Base-by-base conservation (phyloP, 2,329 filamentous ascomycete species). In the Aspergillus luchuensis region DNA sequence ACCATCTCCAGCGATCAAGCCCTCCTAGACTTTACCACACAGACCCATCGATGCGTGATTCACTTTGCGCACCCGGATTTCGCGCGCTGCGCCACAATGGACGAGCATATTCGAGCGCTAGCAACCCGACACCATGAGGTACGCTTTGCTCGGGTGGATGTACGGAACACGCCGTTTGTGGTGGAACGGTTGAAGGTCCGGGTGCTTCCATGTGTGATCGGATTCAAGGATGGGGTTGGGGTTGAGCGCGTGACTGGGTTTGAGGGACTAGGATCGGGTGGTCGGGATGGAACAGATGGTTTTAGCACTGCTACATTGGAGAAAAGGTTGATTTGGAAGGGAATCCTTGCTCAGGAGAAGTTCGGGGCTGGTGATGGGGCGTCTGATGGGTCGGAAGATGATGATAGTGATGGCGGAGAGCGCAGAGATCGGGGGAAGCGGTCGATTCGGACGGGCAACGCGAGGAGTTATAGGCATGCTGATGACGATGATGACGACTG, bases 61-160 rank as follows among this genome's bases (percentile, higher is more conserved):
- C 86, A 89, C 70, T 89, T 89, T 72, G 85, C 83, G 71, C 87
- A 88, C 69, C 80, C 85, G 2, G 86, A 88, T 68, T 89, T 89
- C 72, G 79, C 82, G 19, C 82, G 86, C 57, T 89, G 86, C 73
- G 75, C 77, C 10, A 81, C 85, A 57, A 89, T 89, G 86, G 86
- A 88, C 69, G 77, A 77, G 52, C 84, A 85, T 71, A 77, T 88
- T 10, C 77, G 81, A 52, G 74, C 81, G 23, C 70, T 81, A 38
- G 76, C 78, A 21, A 62, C 66, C 47, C 69, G 62, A 36, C 78
- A 80, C 61, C 70, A 77, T 56, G 78, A 80, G 57, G 73, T 78
- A 13, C 73, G 76, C 5, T 82, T 82, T 68, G 77, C 78, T 38
- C 74, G 75, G 13, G 76, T 80, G 10, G 77, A 81, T 67, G 80